These are phyloP conservation scores for Omphalea diandra DNA, from an alignment of 441 rosid genomes.

Conservation along the genomic window DNA sequence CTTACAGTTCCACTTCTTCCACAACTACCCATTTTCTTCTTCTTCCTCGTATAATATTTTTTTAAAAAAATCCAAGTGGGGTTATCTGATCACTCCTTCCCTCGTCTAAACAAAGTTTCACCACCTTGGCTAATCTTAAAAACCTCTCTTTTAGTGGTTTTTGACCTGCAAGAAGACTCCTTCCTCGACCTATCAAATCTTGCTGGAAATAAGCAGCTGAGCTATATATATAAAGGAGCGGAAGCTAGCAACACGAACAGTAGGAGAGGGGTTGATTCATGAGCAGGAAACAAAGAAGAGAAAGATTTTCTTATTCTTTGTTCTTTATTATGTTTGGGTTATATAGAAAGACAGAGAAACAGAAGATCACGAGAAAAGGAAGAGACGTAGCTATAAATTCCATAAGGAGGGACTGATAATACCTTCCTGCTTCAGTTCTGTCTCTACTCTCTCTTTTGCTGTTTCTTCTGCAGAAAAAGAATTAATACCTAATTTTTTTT, in stretches of 20 bases:
- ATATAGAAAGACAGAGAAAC: neutral
- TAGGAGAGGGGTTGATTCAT: neutral
- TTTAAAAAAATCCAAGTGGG: neutral
- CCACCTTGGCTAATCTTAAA: neutral
- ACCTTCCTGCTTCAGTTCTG: constrained; percentile 32
- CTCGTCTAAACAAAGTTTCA: neutral
- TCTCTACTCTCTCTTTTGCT: constrained; percentile 16
- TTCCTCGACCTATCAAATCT: neutral
- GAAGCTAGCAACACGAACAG: neutral
- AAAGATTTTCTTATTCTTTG: neutral
- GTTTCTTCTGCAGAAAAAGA: constrained; percentile 22
- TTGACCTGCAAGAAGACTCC: neutral
- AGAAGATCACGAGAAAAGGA: constrained; percentile 47
- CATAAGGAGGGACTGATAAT: constrained; percentile 43
- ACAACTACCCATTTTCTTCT: constrained; percentile 58
- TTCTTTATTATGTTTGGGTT: neutral
- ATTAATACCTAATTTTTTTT: too few relatives aligned
- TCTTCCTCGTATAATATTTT: neutral
- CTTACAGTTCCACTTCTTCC: constrained; percentile 78
- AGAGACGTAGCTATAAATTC: constrained; percentile 55
- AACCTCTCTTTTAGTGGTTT: neutral
- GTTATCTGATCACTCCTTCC: too few relatives aligned
- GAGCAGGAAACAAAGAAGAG: neutral
- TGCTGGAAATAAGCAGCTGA: constrained; percentile 11
- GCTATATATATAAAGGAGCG: constrained; percentile 15